Conservation (phyloP, 805 yeast genomes). For the Ogataea degrootiae region DNA sequence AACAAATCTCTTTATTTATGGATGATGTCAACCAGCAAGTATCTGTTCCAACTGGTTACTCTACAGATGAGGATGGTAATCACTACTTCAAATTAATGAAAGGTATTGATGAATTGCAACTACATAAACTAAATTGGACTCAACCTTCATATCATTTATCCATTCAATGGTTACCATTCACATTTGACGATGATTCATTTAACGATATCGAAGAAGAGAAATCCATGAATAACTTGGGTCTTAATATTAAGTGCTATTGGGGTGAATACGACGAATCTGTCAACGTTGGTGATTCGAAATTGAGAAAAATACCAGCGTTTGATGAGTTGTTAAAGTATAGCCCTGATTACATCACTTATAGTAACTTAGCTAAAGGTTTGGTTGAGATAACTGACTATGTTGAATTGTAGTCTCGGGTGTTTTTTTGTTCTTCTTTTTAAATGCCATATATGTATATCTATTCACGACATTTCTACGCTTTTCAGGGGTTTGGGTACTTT, state of each 20-base stretch:
- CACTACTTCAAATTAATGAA: conserved; percentile 44
- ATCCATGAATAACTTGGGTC: conserved; percentile 36
- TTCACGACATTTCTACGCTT: no score
- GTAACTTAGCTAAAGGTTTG: conserved; percentile 65
- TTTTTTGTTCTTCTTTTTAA: not conserved
- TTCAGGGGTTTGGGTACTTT: no score
- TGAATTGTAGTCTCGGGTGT: conserved; percentile 10
- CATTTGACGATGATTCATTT: conserved; percentile 35
- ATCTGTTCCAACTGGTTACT: conserved; percentile 40
- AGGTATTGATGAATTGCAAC: conserved; percentile 61
- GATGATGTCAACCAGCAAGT: not conserved
- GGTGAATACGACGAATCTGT: conserved; percentile 57
- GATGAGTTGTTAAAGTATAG: conserved; percentile 65
- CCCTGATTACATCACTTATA: conserved; percentile 59
- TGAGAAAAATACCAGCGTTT: conserved; percentile 56
- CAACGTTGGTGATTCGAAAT: conserved; percentile 32
- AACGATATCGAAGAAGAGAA: conserved; percentile 26
- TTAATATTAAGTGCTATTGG: conserved; percentile 69
- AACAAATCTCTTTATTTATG: no score
- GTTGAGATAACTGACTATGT: conserved; percentile 42
- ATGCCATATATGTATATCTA: not conserved
- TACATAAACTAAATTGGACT: conserved; percentile 64
- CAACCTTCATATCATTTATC: conserved; percentile 51
- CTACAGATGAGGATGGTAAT: conserved; percentile 31
- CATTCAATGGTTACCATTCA: conserved; percentile 71